These are phyloP conservation scores for Penicillium decumbens DNA, from an alignment of 2,329 filamentous ascomycete species.

Conservation along the genomic window DNA sequence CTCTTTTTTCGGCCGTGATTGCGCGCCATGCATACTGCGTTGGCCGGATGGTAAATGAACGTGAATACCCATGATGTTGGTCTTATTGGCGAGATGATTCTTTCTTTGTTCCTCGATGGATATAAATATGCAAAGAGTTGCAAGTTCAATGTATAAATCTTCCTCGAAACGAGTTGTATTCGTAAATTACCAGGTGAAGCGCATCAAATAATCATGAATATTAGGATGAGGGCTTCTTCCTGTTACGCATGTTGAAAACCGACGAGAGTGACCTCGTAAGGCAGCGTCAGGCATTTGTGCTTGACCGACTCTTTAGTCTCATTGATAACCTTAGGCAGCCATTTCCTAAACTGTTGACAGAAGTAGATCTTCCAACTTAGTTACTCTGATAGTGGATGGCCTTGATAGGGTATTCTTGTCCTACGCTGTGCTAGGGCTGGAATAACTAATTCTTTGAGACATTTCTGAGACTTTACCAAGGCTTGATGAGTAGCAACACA, in stretches of 20 bases:
- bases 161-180: neutral
- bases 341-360: no score
- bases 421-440: no score
- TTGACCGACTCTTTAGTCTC: slow-evolving; percentile 4
- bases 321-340: no score
- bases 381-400: no score
- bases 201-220: no score
- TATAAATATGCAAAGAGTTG: neutral
- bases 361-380: no score
- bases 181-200: neutral
- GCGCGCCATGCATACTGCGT: slow-evolving; percentile 18
- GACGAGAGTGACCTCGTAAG: neutral
- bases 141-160: slow-evolving; percentile 1
- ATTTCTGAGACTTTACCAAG: no score
- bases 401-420: no score
- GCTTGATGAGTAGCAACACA: no score
- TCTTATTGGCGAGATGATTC: slow-evolving; percentile 11
- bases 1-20: slow-evolving; percentile 15
- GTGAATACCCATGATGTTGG: slow-evolving; percentile 32
- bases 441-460: no score
- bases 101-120: slow-evolving; percentile 11
- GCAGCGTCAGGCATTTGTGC: slow-evolving; percentile 2
- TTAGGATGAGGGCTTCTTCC: no score
- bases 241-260: no score
- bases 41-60: slow-evolving; percentile 20